Percentiles rank a stretch among this genome's conserved stretches.
Evolutionary conservation across 495 filamentous ascomycete species (phyloP).

Genomic region (Aspergillus affinis): DNA sequence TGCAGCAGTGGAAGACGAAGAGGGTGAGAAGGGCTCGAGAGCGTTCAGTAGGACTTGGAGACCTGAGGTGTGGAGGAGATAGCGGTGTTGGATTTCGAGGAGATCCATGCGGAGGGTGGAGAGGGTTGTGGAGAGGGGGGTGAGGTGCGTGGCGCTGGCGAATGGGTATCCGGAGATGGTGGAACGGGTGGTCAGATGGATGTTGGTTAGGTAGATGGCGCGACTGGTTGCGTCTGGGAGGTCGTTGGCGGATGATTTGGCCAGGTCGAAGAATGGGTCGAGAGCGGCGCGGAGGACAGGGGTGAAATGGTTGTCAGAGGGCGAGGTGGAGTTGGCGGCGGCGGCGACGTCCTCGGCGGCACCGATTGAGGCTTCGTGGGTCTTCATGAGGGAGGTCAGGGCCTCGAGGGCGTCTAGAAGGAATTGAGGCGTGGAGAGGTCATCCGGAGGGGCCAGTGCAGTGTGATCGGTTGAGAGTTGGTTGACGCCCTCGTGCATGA

Average conservation of each 20-base stretch:
- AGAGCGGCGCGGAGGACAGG: conserved; percentile 79
- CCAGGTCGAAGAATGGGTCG: conserved; percentile 78
- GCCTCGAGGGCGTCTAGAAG: conserved; percentile 75
- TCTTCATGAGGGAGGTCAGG: conserved; percentile 73
- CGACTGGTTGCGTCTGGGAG: conserved; percentile 53
- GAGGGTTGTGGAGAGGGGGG: conserved; percentile 35
- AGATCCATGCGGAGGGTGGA: conserved; percentile 42
- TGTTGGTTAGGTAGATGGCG: conserved; percentile 83
- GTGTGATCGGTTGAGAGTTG: conserved; percentile 68
- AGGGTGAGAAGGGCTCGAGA: conserved; percentile 49
- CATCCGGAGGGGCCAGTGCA: conserved; percentile 46
- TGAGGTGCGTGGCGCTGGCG: conserved; percentile 40
- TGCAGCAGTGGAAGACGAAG: conserved; percentile 16
- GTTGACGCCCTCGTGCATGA: conserved; percentile 76
- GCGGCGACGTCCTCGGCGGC: conserved; percentile 58
- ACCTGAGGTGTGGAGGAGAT: conserved; percentile 73
- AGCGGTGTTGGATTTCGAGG: conserved; percentile 49
- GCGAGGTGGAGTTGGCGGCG: conserved; percentile 39
- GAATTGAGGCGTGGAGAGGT: conserved; percentile 82
- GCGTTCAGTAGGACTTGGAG: conserved; percentile 67
- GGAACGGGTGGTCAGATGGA: conserved; percentile 57
- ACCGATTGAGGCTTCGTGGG: conserved; percentile 76
- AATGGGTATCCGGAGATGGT: conserved; percentile 44
- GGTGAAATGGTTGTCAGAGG: conserved; percentile 55
- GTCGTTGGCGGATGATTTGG: conserved; percentile 65